Conservation (phyloP, 1,284 basidiomycete genomes). For the Ganoderma boninense region DNA sequence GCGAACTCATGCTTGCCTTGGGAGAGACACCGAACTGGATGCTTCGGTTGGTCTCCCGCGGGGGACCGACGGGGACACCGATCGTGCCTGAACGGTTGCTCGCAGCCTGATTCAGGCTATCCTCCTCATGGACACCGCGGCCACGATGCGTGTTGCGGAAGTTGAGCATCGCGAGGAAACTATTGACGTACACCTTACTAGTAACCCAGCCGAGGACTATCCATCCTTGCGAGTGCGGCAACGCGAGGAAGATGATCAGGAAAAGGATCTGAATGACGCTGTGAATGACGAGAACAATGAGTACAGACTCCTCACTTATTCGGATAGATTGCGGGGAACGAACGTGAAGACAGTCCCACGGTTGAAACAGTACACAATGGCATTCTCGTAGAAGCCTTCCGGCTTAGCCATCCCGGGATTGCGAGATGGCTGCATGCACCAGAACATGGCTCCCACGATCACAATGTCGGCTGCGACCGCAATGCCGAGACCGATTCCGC, state of each 20-base stretch:
- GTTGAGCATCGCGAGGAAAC: slow-evolving; percentile 43
- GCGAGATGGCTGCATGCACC: slow-evolving; percentile 39
- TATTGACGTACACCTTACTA: slow-evolving; percentile 42
- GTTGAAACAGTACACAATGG: slow-evolving; percentile 37
- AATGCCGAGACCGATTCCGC: slow-evolving; percentile 34
- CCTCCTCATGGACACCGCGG: slow-evolving; percentile 48
- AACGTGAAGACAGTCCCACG: slow-evolving; percentile 44
- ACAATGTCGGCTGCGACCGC: slow-evolving; percentile 37
- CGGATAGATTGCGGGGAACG: slow-evolving; percentile 2
- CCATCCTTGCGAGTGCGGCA: slow-evolving; percentile 45
- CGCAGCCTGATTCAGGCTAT: slow-evolving; percentile 35
- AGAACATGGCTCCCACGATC: slow-evolving; percentile 39
- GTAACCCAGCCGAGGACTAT: slow-evolving; percentile 47
- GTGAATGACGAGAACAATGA: neutral
- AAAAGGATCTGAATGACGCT: slow-evolving; percentile 39
- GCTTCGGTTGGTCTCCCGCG: slow-evolving; percentile 25
- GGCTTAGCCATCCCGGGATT: slow-evolving; percentile 37
- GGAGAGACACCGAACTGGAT: slow-evolving; percentile 35
- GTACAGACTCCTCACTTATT: no score
- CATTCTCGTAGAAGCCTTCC: slow-evolving; percentile 28
- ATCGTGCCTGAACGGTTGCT: slow-evolving; percentile 27
- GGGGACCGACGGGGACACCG: slow-evolving; percentile 12
- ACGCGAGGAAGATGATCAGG: slow-evolving; percentile 35
- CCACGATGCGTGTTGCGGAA: slow-evolving; percentile 42
- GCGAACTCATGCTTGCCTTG: slow-evolving; percentile 27